Conservation (phyloP, 257 asterid species). For the Solanum dulcamara region DNA sequence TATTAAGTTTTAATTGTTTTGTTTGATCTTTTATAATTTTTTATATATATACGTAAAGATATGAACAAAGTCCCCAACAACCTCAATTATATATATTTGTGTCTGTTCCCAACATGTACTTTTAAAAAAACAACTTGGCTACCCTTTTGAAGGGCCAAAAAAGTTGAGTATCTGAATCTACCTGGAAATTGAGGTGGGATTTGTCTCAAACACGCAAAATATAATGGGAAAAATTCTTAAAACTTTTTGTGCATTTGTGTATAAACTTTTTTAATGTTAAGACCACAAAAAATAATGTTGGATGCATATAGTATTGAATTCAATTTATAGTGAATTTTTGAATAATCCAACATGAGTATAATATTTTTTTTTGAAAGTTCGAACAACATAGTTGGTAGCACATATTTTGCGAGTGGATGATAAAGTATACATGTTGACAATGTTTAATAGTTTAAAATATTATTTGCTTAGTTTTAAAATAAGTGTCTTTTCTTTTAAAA, state of each 20-base stretch:
- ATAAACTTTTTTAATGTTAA: neutral
- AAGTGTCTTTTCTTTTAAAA: too few relatives aligned
- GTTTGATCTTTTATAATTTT: neutral
- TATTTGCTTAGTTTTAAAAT: too few relatives aligned
- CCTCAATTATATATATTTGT: neutral
- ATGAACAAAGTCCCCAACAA: neutral
- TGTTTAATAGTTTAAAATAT: neutral
- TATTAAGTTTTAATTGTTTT: neutral
- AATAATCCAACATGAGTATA: neutral
- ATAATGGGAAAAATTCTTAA: neutral
- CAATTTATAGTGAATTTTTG: neutral
- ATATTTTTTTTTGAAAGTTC: too few relatives aligned
- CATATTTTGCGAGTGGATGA: neutral
- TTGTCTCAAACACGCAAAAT: constrained; percentile 18
- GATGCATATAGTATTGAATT: neutral
- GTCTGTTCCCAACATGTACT: constrained; percentile 1
- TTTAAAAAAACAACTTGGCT: neutral
- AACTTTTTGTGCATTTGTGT: neutral
- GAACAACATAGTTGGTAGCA: neutral
- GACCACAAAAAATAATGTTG: neutral
- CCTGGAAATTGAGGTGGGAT: constrained; percentile 44
- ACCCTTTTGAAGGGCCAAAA: neutral
- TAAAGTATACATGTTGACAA: neutral
- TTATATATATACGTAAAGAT: neutral
- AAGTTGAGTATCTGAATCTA: constrained; percentile 29